Percentiles rank a stretch among this genome's conserved stretches.
phyloP scores from a whole-genome alignment of 768 basidiomycete species.

The Suillus subluteus region DNA sequence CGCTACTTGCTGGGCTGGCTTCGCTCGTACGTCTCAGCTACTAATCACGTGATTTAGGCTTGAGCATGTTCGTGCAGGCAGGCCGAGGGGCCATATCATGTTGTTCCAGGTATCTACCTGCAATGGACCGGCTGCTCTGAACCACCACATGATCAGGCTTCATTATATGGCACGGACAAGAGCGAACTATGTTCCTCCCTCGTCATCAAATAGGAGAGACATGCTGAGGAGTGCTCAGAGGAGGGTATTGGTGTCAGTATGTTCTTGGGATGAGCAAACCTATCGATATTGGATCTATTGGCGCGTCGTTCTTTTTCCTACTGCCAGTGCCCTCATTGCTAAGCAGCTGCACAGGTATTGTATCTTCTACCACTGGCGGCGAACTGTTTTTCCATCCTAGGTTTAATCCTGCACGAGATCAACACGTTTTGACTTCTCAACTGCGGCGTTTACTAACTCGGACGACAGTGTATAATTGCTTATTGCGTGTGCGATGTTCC shows the following conservation, averaged over 20 bases:
- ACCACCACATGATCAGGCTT: slow-evolving; percentile 59
- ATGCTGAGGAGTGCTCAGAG: slow-evolving; percentile 89
- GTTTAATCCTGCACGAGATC: slow-evolving; percentile 76
- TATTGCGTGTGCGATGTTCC: slow-evolving; percentile 82
- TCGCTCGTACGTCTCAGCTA: slow-evolving; percentile 58
- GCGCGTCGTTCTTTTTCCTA: slow-evolving; percentile 39
- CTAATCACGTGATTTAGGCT: slow-evolving; percentile 8
- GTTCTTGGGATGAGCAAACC: slow-evolving; percentile 82
- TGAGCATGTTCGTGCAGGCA: slow-evolving; percentile 41
- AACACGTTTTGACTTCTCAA: slow-evolving; percentile 69
- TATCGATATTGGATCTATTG: slow-evolving; percentile 88
- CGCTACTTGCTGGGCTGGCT: slow-evolving; percentile 70
- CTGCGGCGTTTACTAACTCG: slow-evolving; percentile 68
- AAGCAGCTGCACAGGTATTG: slow-evolving; percentile 47
- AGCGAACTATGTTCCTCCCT: slow-evolving; percentile 76
- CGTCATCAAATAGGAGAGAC: slow-evolving; percentile 75
- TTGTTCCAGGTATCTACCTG: slow-evolving; percentile 76
- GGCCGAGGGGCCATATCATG: slow-evolving; percentile 80
- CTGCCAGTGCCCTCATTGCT: slow-evolving; percentile 14
- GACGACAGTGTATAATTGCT: slow-evolving; percentile 78
- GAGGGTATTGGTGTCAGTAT: slow-evolving; percentile 89
- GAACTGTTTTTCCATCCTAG: slow-evolving; percentile 91
- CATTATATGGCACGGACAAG: slow-evolving; percentile 82
- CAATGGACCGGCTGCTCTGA: slow-evolving; percentile 70
- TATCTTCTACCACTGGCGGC: slow-evolving; percentile 81